phyloP scores from a whole-genome alignment of 495 filamentous ascomycete genomes.

The Penicillium canescens region DNA sequence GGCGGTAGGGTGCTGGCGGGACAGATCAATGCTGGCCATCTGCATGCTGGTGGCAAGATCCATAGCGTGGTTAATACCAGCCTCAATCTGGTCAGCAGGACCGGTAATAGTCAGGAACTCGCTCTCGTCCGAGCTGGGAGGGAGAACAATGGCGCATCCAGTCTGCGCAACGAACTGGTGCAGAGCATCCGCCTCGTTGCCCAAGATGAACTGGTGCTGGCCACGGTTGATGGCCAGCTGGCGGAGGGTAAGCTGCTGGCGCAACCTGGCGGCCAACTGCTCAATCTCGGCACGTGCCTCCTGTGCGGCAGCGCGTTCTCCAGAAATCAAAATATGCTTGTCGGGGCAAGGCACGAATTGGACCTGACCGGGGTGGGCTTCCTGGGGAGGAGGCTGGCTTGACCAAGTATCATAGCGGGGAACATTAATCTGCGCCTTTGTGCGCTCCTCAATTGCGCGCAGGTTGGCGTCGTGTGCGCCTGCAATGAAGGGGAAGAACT shows the following conservation, averaged over 20 bases:
- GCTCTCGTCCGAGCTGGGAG: constrained; percentile 66
- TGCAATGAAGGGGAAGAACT: constrained; percentile 94
- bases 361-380: constrained; percentile 62
- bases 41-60: constrained; percentile 82
- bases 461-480: constrained; percentile 72
- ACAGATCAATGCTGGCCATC: constrained; percentile 72
- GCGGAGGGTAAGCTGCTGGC: constrained; percentile 66
- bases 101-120: constrained; percentile 84
- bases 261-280: constrained; percentile 68
- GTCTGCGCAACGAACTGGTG: constrained; percentile 88
- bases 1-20: constrained; percentile 72
- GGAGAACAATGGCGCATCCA: constrained; percentile 84
- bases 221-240: constrained; percentile 74
- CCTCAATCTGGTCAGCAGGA: constrained; percentile 66
- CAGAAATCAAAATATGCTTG: constrained; percentile 78
- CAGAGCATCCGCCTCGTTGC: constrained; percentile 70
- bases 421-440: constrained; percentile 72
- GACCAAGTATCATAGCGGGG: constrained; percentile 78
- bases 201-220: constrained; percentile 89
- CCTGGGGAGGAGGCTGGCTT: constrained; percentile 66
- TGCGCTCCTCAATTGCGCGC: constrained; percentile 67
- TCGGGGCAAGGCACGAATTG: constrained; percentile 64
- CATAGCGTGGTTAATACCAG: constrained; percentile 75
- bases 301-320: constrained; percentile 82
- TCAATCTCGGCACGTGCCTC: constrained; percentile 79